Percentiles rank a stretch among this genome's conserved stretches.
Evolutionary conservation across 768 basidiomycete species (phyloP).

Genomic region (Termitomyces sp.): DNA sequence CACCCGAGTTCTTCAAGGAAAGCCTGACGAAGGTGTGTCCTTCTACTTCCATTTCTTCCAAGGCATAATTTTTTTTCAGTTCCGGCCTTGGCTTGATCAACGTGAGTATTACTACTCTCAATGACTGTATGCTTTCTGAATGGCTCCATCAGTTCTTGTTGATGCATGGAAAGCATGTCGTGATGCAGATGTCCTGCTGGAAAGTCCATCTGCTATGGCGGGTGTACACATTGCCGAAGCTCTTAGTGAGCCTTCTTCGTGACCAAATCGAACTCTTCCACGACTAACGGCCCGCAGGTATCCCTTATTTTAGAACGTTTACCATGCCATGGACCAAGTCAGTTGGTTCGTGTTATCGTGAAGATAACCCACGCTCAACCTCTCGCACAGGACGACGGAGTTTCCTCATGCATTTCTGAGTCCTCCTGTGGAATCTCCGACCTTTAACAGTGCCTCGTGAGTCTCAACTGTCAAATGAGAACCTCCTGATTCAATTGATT

Average conservation of each 20-base stretch:
- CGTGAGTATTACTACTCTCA: conserved; percentile 31
- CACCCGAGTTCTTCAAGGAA: conserved; percentile 67
- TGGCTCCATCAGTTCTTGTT: conserved; percentile 39
- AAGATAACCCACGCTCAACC: neutral
- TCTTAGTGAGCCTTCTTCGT: conserved; percentile 34
- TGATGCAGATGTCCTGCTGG: conserved; percentile 64
- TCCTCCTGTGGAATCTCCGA: conserved; percentile 59
- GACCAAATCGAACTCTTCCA: neutral
- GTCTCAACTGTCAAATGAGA: conserved; percentile 12
- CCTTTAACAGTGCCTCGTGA: conserved; percentile 58
- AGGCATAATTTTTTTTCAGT: conserved; percentile 27
- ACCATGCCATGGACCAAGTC: conserved; percentile 64
- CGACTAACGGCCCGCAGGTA: conserved; percentile 29
- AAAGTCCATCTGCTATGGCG: conserved; percentile 67
- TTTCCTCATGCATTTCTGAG: conserved; percentile 66
- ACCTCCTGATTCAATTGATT: neutral
- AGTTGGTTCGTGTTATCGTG: conserved; percentile 6
- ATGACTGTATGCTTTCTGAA: neutral
- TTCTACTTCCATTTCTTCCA: neutral
- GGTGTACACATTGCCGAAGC: conserved; percentile 74
- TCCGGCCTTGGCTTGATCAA: conserved; percentile 64
- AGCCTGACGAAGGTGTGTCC: conserved; percentile 47
- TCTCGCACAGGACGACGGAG: conserved; percentile 40
- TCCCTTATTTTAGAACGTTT: conserved; percentile 65
- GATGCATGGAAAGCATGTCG: conserved; percentile 63